A percentile compares a stretch with the other conserved stretches of the same genome.
Evolutionary conservation across 495 filamentous ascomycete genomes (phyloP).

Genomic region (Lasiosphaeria miniovina): DNA sequence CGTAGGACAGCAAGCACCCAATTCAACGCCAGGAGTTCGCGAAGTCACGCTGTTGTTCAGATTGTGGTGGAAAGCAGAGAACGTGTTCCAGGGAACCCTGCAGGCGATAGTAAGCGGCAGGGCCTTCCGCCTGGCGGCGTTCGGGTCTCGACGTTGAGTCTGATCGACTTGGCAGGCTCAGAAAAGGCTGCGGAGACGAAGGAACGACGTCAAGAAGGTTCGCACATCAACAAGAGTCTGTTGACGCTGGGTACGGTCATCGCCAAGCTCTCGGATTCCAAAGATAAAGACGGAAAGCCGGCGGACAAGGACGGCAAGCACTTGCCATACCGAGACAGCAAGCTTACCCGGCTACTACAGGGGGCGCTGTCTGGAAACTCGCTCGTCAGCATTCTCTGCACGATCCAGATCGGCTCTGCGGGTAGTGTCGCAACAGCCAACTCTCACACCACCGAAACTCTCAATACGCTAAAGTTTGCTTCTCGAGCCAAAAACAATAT

Average conservation of each 20-base stretch:
- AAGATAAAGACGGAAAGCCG: constrained; percentile 74
- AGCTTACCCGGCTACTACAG: constrained; percentile 89
- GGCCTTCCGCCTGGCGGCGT: constrained; percentile 85
- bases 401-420: constrained; percentile 73
- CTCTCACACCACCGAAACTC: constrained; percentile 77
- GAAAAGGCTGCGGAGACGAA: constrained; percentile 95
- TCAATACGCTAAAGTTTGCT: constrained; percentile 96
- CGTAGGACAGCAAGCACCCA: constrained; percentile 89
- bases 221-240: constrained; percentile 97
- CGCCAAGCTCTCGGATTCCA: constrained; percentile 74
- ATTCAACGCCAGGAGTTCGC: constrained; percentile 92
- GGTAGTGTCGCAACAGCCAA: constrained; percentile 60
- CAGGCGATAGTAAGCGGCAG: constrained; percentile 65
- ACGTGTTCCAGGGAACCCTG: constrained; percentile 56
- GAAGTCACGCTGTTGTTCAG: constrained; percentile 96
- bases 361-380: constrained; percentile 91
- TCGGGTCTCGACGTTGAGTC: constrained; percentile 86
- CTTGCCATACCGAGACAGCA: constrained; percentile 94
- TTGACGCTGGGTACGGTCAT: constrained; percentile 95
- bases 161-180: constrained; percentile 96
- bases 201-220: constrained; percentile 88
- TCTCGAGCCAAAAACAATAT: constrained; percentile 97
- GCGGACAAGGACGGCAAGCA: constrained; percentile 82
- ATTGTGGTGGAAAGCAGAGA: constrained; percentile 97
- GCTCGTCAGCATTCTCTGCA: constrained; percentile 94